These are phyloP conservation scores for Leucaena leucocephala DNA, from an alignment of 306 rosid genomes.

Conservation along the genomic window DNA sequence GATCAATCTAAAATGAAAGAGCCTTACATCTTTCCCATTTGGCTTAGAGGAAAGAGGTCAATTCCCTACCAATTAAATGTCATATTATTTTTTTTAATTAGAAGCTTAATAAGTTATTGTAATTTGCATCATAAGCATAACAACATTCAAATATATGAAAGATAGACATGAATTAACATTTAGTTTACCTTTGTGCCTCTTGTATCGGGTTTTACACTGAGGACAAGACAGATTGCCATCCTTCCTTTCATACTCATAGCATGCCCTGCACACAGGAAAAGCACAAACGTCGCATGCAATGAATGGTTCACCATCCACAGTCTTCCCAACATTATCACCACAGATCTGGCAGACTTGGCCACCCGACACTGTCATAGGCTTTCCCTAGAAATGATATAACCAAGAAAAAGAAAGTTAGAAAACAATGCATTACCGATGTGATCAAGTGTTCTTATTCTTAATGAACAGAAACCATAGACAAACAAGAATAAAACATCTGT, in stretches of 20 bases:
- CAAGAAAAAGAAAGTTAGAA: neutral
- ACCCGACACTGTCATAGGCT: slow-evolving; percentile 58
- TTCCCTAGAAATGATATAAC: slow-evolving; percentile 47
- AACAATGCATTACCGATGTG: slow-evolving; percentile 8
- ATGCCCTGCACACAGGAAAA: slow-evolving; percentile 92
- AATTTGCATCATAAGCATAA: slow-evolving; percentile 11
- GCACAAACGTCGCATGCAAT: slow-evolving; percentile 80
- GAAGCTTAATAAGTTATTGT: slow-evolving; percentile 15
- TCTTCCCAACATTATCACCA: slow-evolving; percentile 81
- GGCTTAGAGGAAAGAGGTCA: slow-evolving; percentile 12
- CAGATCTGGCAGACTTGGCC: slow-evolving; percentile 88
- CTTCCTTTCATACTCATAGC: slow-evolving; percentile 97
- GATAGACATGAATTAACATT: slow-evolving; percentile 4
- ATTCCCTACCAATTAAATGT: slow-evolving; percentile 15
- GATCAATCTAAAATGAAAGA: neutral
- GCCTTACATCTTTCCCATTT: slow-evolving; percentile 16
- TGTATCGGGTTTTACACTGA: slow-evolving; percentile 91
- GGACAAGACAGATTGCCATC: slow-evolving; percentile 98
- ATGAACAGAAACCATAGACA: slow-evolving; percentile 7
- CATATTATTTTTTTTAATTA: slow-evolving; percentile 3
- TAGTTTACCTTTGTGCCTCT: slow-evolving; percentile 73
- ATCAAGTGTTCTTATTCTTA: slow-evolving; percentile 2
- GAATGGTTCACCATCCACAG: slow-evolving; percentile 67
- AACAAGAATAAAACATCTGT: neutral
- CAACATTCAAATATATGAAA: slow-evolving; percentile 20